These are phyloP conservation scores for Myxozyma sirexii DNA, from an alignment of 805 yeast genomes.

Conservation along the genomic window DNA sequence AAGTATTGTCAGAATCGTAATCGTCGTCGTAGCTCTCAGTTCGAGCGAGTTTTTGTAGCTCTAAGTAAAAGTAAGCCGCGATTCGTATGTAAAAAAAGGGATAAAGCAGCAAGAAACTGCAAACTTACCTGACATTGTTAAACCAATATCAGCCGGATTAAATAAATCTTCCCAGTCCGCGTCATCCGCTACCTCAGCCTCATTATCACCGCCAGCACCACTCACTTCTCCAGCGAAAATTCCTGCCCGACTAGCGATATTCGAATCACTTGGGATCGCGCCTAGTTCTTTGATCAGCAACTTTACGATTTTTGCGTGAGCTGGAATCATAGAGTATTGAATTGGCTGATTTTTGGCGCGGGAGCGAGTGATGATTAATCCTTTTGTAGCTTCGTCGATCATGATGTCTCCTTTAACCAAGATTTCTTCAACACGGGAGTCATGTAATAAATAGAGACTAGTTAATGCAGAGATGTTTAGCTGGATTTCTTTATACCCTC, in stretches of 20 bases:
- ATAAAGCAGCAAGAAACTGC: not conserved
- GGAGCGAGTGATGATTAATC: slow-evolving; percentile 80
- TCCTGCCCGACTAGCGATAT: slow-evolving; percentile 43
- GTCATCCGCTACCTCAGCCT: slow-evolving; percentile 43
- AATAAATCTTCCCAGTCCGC: slow-evolving; percentile 47
- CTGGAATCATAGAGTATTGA: slow-evolving; percentile 64
- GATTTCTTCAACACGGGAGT: slow-evolving; percentile 53
- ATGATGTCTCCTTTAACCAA: slow-evolving; percentile 76
- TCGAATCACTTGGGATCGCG: slow-evolving; percentile 60
- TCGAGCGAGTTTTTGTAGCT: slow-evolving; percentile 24
- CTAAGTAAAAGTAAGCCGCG: no score
- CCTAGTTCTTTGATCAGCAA: slow-evolving; percentile 69
- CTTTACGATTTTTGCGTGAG: slow-evolving; percentile 71
- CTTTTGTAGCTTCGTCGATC: slow-evolving; percentile 55
- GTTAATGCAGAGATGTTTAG: slow-evolving; percentile 70
- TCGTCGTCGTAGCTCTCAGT: slow-evolving; percentile 19
- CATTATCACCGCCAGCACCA: slow-evolving; percentile 7
- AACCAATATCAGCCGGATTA: slow-evolving; percentile 38
- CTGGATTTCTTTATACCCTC: slow-evolving; percentile 75
- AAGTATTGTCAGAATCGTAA: slow-evolving; percentile 33
- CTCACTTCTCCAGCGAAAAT: slow-evolving; percentile 33
- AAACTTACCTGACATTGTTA: slow-evolving; percentile 25
- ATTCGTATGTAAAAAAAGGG: no score
- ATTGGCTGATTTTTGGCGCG: slow-evolving; percentile 67
- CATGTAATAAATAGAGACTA: slow-evolving; percentile 62